Evolutionary conservation across 768 basidiomycete genomes (phyloP).

Genomic region (Serendipita indica): DNA sequence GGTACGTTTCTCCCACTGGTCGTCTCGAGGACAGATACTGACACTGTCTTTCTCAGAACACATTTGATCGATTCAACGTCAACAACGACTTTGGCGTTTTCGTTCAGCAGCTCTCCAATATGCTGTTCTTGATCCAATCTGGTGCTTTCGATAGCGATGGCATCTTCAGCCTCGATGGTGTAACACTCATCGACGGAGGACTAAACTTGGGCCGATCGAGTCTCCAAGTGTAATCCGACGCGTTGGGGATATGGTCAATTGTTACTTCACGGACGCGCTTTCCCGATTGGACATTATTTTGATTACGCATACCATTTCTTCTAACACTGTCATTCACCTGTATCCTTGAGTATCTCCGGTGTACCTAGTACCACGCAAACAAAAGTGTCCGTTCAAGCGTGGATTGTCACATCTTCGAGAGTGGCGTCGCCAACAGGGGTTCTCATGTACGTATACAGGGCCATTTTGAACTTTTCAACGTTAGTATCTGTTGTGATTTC

Average conservation of each 20-base stretch:
- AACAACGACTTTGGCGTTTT: constrained; percentile 4
- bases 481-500: not conserved
- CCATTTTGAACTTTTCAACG: not conserved
- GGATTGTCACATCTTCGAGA: not conserved
- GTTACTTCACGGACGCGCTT: no score
- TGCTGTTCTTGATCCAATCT: not conserved
- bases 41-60: not conserved
- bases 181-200: not conserved
- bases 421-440: not conserved
- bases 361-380: no score
- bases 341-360: no score
- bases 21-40: not conserved
- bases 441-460: not conserved
- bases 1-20: not conserved
- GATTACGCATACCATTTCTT: no score
- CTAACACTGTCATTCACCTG: no score
- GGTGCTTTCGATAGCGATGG: not conserved
- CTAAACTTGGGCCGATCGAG: not conserved
- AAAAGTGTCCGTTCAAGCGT: not conserved
- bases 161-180: not conserved
- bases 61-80: not conserved
- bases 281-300: no score
- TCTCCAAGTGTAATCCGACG: no score
- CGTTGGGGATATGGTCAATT: no score
- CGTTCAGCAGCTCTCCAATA: not conserved